A percentile compares a stretch with the other conserved stretches of the same genome.
phyloP scores from a whole-genome alignment of 331 rosid genomes.

The Ulmus americana region DNA sequence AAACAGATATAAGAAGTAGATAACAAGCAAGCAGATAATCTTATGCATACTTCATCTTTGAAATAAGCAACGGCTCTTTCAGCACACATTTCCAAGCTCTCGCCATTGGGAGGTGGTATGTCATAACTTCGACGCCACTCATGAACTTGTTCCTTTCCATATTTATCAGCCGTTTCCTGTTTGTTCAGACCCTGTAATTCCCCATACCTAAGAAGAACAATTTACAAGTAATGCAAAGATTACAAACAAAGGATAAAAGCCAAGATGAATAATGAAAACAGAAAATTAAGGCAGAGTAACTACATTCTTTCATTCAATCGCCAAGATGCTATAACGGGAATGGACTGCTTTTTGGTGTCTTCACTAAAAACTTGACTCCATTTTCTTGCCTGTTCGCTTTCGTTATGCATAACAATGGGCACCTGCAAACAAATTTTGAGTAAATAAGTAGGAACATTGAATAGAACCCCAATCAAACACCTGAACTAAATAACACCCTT shows the following conservation, averaged over 20 bases:
- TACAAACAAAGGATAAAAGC: conserved; percentile 3
- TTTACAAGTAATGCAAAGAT: conserved; percentile 3
- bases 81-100: conserved; percentile 99
- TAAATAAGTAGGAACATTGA: conserved; percentile 12
- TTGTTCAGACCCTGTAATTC: conserved; percentile 95
- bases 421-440: conserved; percentile 44
- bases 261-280: conserved; percentile 17
- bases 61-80: conserved; percentile 97
- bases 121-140: conserved; percentile 98
- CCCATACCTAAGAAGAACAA: conserved; percentile 70
- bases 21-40: neutral
- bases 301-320: conserved; percentile 98
- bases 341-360: conserved; percentile 86
- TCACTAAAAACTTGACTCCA: conserved; percentile 92
- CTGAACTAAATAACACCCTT: too few species aligned
- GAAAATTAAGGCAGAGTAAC: conserved; percentile 15
- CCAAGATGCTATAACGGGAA: conserved; percentile 85
- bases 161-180: conserved; percentile 96
- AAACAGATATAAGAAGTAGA: neutral
- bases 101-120: conserved; percentile 92
- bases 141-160: conserved; percentile 93
- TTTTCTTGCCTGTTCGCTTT: conserved; percentile 69
- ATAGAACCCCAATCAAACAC: conserved; percentile 9
- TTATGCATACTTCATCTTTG: conserved; percentile 61
- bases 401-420: conserved; percentile 74